Conservation (phyloP, 2,329 filamentous ascomycete genomes). For the Pyrenochaeta sp. region DNA sequence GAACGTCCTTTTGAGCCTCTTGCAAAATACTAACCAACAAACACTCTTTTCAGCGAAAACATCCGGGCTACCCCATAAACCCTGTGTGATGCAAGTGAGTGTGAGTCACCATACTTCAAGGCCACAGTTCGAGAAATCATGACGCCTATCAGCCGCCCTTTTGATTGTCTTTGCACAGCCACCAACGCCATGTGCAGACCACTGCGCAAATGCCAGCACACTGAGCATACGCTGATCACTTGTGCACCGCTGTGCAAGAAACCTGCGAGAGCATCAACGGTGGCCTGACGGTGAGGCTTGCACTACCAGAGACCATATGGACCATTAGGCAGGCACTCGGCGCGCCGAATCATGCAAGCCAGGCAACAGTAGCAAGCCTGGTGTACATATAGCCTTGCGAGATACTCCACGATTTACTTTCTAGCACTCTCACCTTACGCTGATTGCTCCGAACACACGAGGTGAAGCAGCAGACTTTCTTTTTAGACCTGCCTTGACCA, state of each 20-base stretch:
- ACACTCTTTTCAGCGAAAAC: neutral
- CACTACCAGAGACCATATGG: neutral
- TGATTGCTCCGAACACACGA: neutral
- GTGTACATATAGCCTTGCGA: slow-evolving; percentile 6
- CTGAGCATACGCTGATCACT: neutral
- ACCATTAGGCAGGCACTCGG: slow-evolving; percentile 7
- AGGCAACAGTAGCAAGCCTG: slow-evolving; percentile 18
- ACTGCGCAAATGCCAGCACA: neutral
- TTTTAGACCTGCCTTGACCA: too few species aligned
- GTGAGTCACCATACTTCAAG: neutral
- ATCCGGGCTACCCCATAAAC: neutral
- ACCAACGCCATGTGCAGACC: neutral
- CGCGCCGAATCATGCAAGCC: neutral
- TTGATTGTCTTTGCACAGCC: neutral
- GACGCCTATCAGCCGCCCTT: neutral
- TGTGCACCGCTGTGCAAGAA: neutral
- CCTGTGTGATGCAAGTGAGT: neutral
- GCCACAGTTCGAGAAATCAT: neutral
- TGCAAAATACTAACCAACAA: neutral
- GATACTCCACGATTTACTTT: neutral
- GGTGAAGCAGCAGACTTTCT: neutral
- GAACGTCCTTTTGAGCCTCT: too few species aligned
- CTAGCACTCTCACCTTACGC: neutral
- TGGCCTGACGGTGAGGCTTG: neutral
- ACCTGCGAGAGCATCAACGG: neutral